phyloP scores from a whole-genome alignment of 176 grass and related monocot species.

The Tuctoria greenei region DNA sequence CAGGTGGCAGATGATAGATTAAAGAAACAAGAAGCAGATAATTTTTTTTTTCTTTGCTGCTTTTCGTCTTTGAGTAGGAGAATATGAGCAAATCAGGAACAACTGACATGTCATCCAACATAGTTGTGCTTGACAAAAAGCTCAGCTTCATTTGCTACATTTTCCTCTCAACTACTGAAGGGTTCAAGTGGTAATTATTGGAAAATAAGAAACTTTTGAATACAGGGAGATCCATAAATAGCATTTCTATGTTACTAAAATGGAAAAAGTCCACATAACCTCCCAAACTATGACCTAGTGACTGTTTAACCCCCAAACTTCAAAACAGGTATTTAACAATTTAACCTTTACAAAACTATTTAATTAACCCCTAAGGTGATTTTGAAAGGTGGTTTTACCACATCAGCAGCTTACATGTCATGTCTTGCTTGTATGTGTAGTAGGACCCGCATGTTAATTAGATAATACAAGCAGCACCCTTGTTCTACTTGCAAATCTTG shows the following conservation, averaged over 20 bases:
- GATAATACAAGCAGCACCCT: no score
- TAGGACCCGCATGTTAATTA: no score
- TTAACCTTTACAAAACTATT: no score
- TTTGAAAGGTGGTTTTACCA: no score
- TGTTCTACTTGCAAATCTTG: no score
- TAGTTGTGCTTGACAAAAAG: neutral
- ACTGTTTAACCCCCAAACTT: no score
- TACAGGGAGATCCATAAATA: neutral
- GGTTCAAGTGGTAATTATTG: neutral
- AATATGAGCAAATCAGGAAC: slow-evolving; percentile 8
- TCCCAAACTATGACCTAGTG: no score
- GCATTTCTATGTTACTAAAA: neutral
- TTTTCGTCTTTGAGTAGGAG: neutral
- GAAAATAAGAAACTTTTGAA: neutral
- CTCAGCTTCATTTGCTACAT: neutral
- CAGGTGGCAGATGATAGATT: slow-evolving; percentile 24
- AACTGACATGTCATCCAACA: neutral
- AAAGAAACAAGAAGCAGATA: slow-evolving; percentile 4
- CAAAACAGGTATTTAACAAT: no score
- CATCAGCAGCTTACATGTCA: no score
- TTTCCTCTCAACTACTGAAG: neutral
- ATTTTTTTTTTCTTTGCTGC: neutral
- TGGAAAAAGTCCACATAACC: no score
- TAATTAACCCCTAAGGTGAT: no score
- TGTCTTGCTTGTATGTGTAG: no score